Evolutionary conservation across 2,329 filamentous ascomycete genomes (phyloP).

Genomic region (Hymenoscyphus infarciens): DNA sequence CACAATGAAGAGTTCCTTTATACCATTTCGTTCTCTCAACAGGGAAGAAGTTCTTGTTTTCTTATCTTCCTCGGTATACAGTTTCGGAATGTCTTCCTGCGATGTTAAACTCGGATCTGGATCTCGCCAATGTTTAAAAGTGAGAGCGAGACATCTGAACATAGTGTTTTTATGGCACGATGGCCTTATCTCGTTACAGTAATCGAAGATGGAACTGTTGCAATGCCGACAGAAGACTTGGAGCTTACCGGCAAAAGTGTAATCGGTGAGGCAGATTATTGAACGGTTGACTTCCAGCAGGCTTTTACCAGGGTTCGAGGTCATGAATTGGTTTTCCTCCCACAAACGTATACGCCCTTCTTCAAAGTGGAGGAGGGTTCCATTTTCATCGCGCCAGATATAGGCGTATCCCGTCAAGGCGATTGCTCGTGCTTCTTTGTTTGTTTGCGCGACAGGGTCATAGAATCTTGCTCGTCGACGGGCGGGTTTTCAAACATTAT

Average conservation of each 20-base stretch:
- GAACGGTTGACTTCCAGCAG: neutral
- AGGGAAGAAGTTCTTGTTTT: neutral
- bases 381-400: neutral
- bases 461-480: neutral
- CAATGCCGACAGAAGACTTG: neutral
- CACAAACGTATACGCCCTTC: neutral
- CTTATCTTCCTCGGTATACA: neutral
- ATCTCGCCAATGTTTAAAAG: neutral
- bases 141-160: neutral
- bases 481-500: neutral
- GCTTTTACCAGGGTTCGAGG: neutral
- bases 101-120: neutral
- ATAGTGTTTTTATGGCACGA: neutral
- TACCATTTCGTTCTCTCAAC: neutral
- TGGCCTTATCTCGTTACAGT: neutral
- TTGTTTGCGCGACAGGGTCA: neutral
- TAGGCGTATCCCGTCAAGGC: neutral
- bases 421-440: neutral
- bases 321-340: neutral
- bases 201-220: neutral
- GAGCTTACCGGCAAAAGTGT: neutral
- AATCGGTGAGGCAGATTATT: neutral
- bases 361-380: neutral
- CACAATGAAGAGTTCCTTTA: neutral
- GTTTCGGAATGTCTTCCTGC: neutral